These are phyloP conservation scores for Ceratocystiopsis minuta DNA, from an alignment of 2,329 filamentous ascomycete genomes.

Conservation along the genomic window DNA sequence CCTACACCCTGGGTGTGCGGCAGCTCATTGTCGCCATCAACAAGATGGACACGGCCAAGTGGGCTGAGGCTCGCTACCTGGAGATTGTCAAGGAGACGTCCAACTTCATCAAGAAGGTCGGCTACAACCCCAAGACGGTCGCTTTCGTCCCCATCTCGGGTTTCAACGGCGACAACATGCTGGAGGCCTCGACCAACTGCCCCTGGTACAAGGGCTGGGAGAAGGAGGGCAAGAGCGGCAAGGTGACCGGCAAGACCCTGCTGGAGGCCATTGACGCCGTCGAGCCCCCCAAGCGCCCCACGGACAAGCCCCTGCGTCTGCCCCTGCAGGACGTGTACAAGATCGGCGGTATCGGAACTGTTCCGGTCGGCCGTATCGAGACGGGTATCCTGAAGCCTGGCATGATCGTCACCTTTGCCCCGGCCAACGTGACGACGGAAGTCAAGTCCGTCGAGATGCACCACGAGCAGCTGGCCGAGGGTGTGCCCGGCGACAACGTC, in stretches of 20 bases:
- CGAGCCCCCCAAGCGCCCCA: conserved; percentile 78
- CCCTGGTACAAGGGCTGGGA: conserved; percentile 99
- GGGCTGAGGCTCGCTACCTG: conserved; percentile 87
- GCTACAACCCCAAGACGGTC: conserved; percentile 98
- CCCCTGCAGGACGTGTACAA: conserved; percentile 99
- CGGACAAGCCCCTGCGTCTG: conserved; percentile 99
- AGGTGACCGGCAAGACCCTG: conserved; percentile 87
- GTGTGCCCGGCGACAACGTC: conserved; percentile 98
- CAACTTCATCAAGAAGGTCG: conserved; percentile 99
- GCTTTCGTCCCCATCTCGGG: conserved; percentile 99
- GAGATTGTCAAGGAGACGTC: conserved; percentile 99
- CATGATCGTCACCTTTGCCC: conserved; percentile 97
- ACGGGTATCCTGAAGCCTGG: conserved; percentile 85
- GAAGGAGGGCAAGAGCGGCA: conserved; percentile 87
- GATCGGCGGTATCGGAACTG: conserved; percentile 99
- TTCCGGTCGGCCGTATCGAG: conserved; percentile 99
- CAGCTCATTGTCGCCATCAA: conserved; percentile 99
- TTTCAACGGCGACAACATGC: conserved; percentile 99
- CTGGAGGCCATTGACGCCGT: conserved; percentile 98
- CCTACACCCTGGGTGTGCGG: conserved; percentile 99
- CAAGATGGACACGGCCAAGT: conserved; percentile 99
- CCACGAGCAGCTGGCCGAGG: conserved; percentile 95
- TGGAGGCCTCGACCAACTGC: conserved; percentile 74
- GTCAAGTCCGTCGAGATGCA: conserved; percentile 99
- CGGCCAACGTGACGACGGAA: conserved; percentile 98